A percentile compares a stretch with the other conserved stretches of the same genome.
Conservation (phyloP, 352 stramenopile species). For the Phytophthora foliorum region DNA sequence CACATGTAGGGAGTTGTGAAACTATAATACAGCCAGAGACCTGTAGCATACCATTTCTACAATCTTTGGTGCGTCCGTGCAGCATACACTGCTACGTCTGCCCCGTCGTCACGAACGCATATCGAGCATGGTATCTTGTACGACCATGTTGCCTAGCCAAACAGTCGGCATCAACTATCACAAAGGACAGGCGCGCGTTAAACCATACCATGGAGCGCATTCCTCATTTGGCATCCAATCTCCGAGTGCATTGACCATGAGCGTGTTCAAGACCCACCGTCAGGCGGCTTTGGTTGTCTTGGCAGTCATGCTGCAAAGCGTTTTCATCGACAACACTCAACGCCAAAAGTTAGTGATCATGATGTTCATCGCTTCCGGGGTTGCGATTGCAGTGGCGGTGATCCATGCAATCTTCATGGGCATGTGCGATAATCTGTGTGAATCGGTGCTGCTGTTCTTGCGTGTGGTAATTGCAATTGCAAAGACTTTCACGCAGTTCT, state of each 20-base stretch:
- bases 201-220: conserved; percentile 16
- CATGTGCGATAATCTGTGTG: conserved; percentile 11
- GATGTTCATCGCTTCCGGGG: conserved; percentile 4
- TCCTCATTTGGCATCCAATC: conserved; percentile 8
- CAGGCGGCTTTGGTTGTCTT: conserved; percentile 8
- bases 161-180: too few species aligned
- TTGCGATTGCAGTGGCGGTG: conserved; percentile 8
- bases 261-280: conserved; percentile 13
- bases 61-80: not conserved
- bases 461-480: not conserved
- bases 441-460: conserved; percentile 21
- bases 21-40: conserved; percentile 21
- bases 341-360: conserved; percentile 10
- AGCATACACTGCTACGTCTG: not conserved
- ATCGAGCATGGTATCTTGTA: conserved; percentile 21
- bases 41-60: conserved; percentile 5
- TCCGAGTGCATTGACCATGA: conserved; percentile 7
- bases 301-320: conserved; percentile 23
- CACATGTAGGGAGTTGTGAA: conserved; percentile 4
- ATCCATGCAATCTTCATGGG: conserved; percentile 15
- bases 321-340: conserved; percentile 13
- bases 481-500: conserved; percentile 17
- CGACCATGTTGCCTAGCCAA: not conserved
- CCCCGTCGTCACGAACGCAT: conserved; percentile 1
- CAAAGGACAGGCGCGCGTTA: conserved; percentile 5